Percentiles rank a stretch among this genome's conserved stretches.
phyloP scores from a whole-genome alignment of 1,284 basidiomycete species.

The Ganoderma lingzhi region DNA sequence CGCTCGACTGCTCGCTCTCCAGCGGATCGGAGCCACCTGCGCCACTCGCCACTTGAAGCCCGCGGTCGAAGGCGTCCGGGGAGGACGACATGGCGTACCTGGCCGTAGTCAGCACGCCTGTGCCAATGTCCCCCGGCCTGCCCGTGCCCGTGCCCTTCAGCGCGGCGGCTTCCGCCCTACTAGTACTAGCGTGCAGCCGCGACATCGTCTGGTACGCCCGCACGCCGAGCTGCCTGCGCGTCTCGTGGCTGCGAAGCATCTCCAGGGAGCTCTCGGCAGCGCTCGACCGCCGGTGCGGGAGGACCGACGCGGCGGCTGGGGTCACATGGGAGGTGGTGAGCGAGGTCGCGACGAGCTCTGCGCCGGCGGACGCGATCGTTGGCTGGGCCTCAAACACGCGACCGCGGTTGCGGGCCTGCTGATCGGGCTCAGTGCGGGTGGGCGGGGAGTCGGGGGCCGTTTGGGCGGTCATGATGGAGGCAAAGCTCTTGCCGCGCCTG shows the following conservation, averaged over 20 bases:
- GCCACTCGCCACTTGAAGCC: slow-evolving; percentile 5
- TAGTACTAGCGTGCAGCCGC: slow-evolving; percentile 11
- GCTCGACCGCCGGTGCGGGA: slow-evolving; percentile 37
- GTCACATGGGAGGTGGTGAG: slow-evolving; percentile 17
- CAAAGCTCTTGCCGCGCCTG: slow-evolving; percentile 35
- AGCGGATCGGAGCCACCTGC: slow-evolving; percentile 31
- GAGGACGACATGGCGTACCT: slow-evolving; percentile 33
- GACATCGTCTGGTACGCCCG: slow-evolving; percentile 31
- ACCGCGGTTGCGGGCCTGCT: slow-evolving; percentile 22
- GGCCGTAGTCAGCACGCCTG: slow-evolving; percentile 7
- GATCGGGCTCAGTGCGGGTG: slow-evolving; percentile 24
- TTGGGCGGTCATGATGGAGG: slow-evolving; percentile 18
- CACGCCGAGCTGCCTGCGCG: slow-evolving; percentile 25
- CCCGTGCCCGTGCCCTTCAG: slow-evolving; percentile 7
- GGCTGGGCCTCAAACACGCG: slow-evolving; percentile 38
- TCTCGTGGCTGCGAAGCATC: slow-evolving; percentile 39
- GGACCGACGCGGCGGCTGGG: slow-evolving; percentile 9
- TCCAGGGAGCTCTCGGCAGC: slow-evolving; percentile 48
- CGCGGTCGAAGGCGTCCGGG: slow-evolving; percentile 28
- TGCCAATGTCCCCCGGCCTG: not conserved
- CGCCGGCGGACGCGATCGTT: slow-evolving; percentile 36
- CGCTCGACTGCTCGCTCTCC: slow-evolving; percentile 41
- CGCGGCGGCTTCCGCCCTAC: slow-evolving; percentile 15
- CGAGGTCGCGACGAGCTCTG: slow-evolving; percentile 34
- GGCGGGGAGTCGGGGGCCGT: slow-evolving; percentile 30